Evolutionary conservation across 2,329 filamentous ascomycete genomes (phyloP).

Genomic region (Fusarium oxysporum): DNA sequence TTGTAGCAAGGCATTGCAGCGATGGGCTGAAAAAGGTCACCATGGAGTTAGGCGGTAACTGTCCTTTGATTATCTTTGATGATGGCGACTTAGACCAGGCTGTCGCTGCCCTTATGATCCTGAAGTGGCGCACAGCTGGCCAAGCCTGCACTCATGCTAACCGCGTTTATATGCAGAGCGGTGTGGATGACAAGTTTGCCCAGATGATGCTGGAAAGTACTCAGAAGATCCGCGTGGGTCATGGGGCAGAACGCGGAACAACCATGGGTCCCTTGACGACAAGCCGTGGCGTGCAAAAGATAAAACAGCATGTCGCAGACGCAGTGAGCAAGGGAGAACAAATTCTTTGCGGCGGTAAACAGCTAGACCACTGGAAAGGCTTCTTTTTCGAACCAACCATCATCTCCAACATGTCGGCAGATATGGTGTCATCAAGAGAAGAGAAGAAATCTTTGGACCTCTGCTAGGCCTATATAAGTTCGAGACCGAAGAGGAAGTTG

Average conservation of each 20-base stretch:
- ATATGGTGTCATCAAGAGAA: constrained; percentile 16
- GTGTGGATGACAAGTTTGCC: constrained; percentile 63
- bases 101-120: background rate
- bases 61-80: constrained; percentile 72
- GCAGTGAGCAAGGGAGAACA: constrained; percentile 7
- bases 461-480: constrained; percentile 22
- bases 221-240: background rate
- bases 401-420: constrained; percentile 2
- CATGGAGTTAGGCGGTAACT: constrained; percentile 78
- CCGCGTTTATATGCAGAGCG: constrained; percentile 67
- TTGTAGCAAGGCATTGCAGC: constrained; percentile 69
- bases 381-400: constrained; percentile 29
- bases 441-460: constrained; percentile 32
- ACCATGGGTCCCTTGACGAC: constrained; percentile 31
- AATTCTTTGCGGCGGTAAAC: background rate
- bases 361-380: too few relatives aligned
- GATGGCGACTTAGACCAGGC: constrained; percentile 64
- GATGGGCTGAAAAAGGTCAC: constrained; percentile 74
- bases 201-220: background rate
- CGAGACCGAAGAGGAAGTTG: constrained; percentile 26
- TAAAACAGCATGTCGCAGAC: constrained; percentile 10
- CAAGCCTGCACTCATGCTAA: constrained; percentile 76
- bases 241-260: background rate
- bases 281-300: background rate
- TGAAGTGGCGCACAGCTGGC: constrained; percentile 75